Evolutionary conservation across 306 rosid genomes (phyloP), one percentile per base, ranked within the genome.

Genomic region (Trifolium repens): DNA sequence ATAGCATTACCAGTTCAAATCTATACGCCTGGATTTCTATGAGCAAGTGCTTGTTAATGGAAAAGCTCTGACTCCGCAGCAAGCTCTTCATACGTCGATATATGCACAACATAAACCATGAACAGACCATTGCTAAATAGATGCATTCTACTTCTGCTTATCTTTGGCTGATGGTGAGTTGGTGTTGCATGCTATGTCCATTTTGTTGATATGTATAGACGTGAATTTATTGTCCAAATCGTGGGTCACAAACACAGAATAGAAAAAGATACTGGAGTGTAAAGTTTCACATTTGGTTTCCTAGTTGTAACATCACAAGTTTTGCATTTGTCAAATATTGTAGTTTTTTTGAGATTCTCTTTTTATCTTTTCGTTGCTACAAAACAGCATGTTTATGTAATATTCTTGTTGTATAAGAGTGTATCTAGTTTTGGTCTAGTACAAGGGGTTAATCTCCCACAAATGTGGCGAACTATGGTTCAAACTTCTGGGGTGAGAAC

Each of bases 21-120:
- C 96, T 44, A 81, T 92, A 74, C 97, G 91, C 12, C 83, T 90
- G 82, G 97, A 94, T 87, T 91, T 91, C 93, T 68, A 83, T 66
- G 94, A 90, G 69, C 98, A 94, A 84, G 52, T 91, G 74, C 88
- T 90, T 74, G 96, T 91, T 65, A 91, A 94, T 75, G 98, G 98
- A 79, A 90, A 87, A 81, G 85, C 93, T 71, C 82, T 82, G 62
- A 76, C 94, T 78, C 77, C 86, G 64, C 86, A 83, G 11, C 92
- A 94, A 75, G 90, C 86, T n/a, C 81, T 86, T 66, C 89, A 26
- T 11, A 30, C 89, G 35, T 89, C 97, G 43, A 89, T 94, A 75
- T 80, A 75, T 65, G 98, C 97, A 57, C 93, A 94, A 32, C 98
- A 88, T 78, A 89, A 91, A 84, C 89, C 93, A 49, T 88, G 79